A percentile compares a stretch with the other conserved stretches of the same genome.
These are phyloP conservation scores for Trichocladium antarcticum DNA, from an alignment of 495 filamentous ascomycete genomes.

Conservation along the genomic window DNA sequence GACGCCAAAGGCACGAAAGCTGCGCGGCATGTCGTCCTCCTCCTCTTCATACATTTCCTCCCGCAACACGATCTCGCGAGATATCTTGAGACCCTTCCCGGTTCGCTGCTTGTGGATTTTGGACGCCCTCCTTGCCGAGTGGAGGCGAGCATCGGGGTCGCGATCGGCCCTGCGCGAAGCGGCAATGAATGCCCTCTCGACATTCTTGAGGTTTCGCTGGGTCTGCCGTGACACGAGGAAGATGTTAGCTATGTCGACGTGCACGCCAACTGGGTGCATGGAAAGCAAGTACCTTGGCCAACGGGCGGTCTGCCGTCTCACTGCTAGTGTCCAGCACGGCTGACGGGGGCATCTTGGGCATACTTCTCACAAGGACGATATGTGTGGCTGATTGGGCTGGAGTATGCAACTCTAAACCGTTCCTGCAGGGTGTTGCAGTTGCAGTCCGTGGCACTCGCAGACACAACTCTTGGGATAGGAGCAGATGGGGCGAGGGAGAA, in stretches of 20 bases:
- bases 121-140: constrained; percentile 80
- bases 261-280: neutral
- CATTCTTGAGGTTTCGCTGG: constrained; percentile 73
- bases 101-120: constrained; percentile 85
- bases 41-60: constrained; percentile 98
- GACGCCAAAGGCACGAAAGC: constrained; percentile 45
- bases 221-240: constrained; percentile 43
- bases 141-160: constrained; percentile 76
- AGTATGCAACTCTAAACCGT: too few species aligned
- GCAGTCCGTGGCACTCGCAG: too few species aligned
- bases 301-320: neutral
- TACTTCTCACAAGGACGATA: too few species aligned
- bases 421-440: too few species aligned
- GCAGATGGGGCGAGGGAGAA: too few species aligned
- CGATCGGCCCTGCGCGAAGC: constrained; percentile 86
- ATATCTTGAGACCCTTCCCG: constrained; percentile 71
- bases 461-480: too few species aligned
- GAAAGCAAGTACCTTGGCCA: neutral
- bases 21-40: constrained; percentile 51
- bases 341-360: neutral
- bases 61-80: constrained; percentile 75
- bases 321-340: neutral
- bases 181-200: constrained; percentile 90
- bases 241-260: neutral
- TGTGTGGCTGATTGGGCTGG: too few species aligned